Evolutionary conservation across 2,329 filamentous ascomycete genomes (phyloP).

Genomic region (Conoideocrella luteorostrata): DNA sequence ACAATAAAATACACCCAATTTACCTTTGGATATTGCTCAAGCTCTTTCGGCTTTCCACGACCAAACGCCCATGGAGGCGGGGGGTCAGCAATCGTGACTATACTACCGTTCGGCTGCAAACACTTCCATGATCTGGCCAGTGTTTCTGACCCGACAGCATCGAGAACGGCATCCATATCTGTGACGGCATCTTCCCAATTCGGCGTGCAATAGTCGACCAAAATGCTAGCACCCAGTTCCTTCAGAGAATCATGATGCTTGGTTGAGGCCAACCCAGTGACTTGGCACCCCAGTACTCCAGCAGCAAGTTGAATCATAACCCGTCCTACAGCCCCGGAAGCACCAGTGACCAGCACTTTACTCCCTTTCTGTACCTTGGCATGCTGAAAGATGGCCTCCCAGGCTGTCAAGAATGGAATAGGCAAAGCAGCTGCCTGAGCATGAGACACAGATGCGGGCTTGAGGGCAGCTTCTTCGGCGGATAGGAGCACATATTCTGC

Average conservation of each 20-base stretch:
- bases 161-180: slow-evolving; percentile 24
- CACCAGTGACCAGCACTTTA: slow-evolving; percentile 23
- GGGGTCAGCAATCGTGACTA: slow-evolving; percentile 30
- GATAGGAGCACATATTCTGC: slow-evolving; percentile 21
- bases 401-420: slow-evolving; percentile 24
- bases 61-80: slow-evolving; percentile 26
- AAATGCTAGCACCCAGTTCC: slow-evolving; percentile 15
- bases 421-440: slow-evolving; percentile 23
- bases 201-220: slow-evolving; percentile 19
- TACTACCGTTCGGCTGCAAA: slow-evolving; percentile 21
- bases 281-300: slow-evolving; percentile 14
- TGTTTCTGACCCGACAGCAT: slow-evolving; percentile 23
- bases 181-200: slow-evolving; percentile 18
- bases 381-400: slow-evolving; percentile 19
- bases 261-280: slow-evolving; percentile 23
- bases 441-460: slow-evolving; percentile 16
- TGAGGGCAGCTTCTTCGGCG: slow-evolving; percentile 13
- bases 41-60: too few species aligned
- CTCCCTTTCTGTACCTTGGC: slow-evolving; percentile 10
- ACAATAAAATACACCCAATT: slow-evolving; percentile 30
- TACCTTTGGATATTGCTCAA: too few species aligned
- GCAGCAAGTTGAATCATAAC: slow-evolving; percentile 24
- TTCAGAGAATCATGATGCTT: slow-evolving; percentile 12
- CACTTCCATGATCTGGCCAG: slow-evolving; percentile 22
- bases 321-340: slow-evolving; percentile 23